phyloP scores from a whole-genome alignment of 495 filamentous ascomycete genomes.

The Penicillium steckii region DNA sequence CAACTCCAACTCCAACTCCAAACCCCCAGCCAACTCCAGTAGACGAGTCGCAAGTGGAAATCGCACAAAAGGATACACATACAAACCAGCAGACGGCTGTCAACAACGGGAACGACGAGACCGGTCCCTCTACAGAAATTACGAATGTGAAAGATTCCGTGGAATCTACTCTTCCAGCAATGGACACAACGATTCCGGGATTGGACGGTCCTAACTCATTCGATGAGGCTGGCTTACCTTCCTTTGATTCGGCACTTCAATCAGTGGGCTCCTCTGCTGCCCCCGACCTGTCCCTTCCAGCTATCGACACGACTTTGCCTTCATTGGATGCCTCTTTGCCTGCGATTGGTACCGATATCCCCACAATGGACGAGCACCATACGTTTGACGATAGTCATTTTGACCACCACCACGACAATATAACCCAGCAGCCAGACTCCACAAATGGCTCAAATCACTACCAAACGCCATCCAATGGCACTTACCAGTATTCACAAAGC shows the following conservation, averaged over 20 bases:
- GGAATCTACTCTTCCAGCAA: constrained; percentile 21
- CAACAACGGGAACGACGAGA: constrained; percentile 1
- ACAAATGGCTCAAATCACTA: constrained; percentile 26
- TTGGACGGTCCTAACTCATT: constrained; percentile 19
- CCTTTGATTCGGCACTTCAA: constrained; percentile 36
- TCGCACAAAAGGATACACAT: not conserved
- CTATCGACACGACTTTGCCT: constrained; percentile 40
- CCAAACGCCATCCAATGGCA: constrained; percentile 32
- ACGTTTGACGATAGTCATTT: constrained; percentile 20
- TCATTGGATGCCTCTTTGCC: constrained; percentile 36
- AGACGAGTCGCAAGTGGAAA: constrained; percentile 1
- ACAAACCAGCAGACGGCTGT: constrained; percentile 5
- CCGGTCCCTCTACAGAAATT: not conserved
- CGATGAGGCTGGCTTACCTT: constrained; percentile 28
- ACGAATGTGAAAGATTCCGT: constrained; percentile 12
- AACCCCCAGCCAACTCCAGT: not conserved
- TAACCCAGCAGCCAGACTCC: constrained; percentile 25
- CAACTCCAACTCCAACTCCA: not conserved
- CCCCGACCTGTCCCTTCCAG: constrained; percentile 33
- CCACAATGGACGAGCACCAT: constrained; percentile 28
- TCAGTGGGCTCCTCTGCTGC: constrained; percentile 24
- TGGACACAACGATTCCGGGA: constrained; percentile 19
- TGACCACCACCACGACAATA: constrained; percentile 17
- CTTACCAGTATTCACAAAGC: constrained; percentile 28
- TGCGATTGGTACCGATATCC: constrained; percentile 34